Percentiles rank a stretch among this genome's conserved stretches.
These are phyloP conservation scores for Penicillium samsonianum DNA, from an alignment of 495 filamentous ascomycete species.

Conservation along the genomic window DNA sequence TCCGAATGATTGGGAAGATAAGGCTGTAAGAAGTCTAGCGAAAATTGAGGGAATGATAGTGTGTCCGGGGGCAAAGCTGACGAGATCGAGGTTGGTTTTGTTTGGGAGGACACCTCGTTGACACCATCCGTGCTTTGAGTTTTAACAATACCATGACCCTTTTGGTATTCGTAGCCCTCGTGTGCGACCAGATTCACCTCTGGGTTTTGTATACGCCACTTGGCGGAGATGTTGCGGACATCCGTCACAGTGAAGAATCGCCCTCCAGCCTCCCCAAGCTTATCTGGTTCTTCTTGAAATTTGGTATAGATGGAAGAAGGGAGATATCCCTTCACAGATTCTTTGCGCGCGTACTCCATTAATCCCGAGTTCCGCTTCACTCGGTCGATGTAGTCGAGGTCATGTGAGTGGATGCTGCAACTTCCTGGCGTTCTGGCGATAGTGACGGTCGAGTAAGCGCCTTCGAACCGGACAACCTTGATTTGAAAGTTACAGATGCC, in stretches of 20 bases:
- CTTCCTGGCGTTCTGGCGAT: constrained; percentile 46
- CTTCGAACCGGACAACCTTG: constrained; percentile 52
- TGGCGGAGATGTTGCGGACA: constrained; percentile 53
- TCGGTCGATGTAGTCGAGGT: constrained; percentile 53
- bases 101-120: constrained; percentile 16
- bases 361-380: constrained; percentile 55
- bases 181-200: constrained; percentile 50
- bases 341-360: constrained; percentile 52
- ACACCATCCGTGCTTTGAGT: constrained; percentile 22
- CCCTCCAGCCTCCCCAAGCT: constrained; percentile 51
- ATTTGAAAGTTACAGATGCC: constrained; percentile 55
- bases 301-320: constrained; percentile 55
- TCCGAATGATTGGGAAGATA: constrained; percentile 45
- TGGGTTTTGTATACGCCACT: constrained; percentile 54
- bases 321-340: constrained; percentile 54
- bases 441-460: constrained; percentile 47
- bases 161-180: constrained; percentile 54
- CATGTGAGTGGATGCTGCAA: constrained; percentile 47
- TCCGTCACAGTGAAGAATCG: constrained; percentile 53
- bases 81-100: constrained; percentile 19
- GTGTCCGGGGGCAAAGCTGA: constrained; percentile 45
- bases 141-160: constrained; percentile 52
- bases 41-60: constrained; percentile 46
- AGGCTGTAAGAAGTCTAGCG: constrained; percentile 48
- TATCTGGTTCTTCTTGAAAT: constrained; percentile 50